Base-by-base conservation (phyloP, 805 yeast species). In the Saccharomycopsis sp. region DNA sequence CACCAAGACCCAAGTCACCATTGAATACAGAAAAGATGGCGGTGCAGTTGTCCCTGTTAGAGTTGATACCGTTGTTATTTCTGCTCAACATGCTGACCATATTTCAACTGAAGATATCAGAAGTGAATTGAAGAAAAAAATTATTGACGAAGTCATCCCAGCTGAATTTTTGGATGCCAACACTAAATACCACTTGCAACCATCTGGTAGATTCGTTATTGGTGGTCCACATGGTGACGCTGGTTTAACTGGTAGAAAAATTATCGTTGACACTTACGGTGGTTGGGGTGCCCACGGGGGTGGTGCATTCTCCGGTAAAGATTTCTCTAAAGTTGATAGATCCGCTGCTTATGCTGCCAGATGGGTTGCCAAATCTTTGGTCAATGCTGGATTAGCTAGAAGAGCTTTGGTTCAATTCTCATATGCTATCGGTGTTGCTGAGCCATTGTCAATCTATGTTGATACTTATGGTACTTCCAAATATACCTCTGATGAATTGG, bases 251-350 rank as follows among this genome's bases (percentile, higher is more conserved):
- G 98, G 98, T 70, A 87, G 98, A 77, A 93, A 93, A 78, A 93
- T 93, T 70, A 93, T 93, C 62, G 98, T 93, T 66, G 98, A 93
- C 72, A 95, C 98, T 55, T 93, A 93, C 75, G 98, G 98, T 76
- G 98, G 98, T 63, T 94, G 98, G 94, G 97, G 98, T 72, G 97
- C 98, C 63, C 98, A 93, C 78, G 98, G 98, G 74, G 98, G 98
- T 78, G 98, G 98, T 78, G 98, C 98, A 55, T 93, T 93, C 88
- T 85, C 96, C 54, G 98, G 98, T 71, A 93, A 93, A 79, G 98
- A 93, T 72, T 93, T 86, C 85, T 87, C 97, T 68, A 93, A 93
- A 79, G 98, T 93, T 63, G 98, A 93, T 72, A 86, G 98, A 76
- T 90, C 97, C 55, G 98, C 98, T 65, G 98, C 98, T 57, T 93